A percentile compares a stretch with the other conserved stretches of the same genome.
Conservation (phyloP, 2,329 filamentous ascomycete genomes). For the Hypoxylon sp. region DNA sequence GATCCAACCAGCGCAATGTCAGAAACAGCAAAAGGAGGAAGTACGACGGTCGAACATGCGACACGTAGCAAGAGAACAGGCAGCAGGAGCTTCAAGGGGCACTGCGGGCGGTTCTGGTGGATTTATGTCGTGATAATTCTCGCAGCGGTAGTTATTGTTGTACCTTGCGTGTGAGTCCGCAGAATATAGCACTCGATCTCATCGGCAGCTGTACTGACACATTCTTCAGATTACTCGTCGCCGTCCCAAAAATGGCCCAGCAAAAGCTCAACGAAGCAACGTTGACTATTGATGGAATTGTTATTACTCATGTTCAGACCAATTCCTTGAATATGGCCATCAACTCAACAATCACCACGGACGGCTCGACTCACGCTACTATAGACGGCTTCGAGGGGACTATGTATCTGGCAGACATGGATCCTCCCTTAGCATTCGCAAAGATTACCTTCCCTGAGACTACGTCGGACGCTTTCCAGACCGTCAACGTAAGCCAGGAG, state of each 20-base stretch:
- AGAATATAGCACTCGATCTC: no score
- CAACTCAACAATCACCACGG: constrained; percentile 68
- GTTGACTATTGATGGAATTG: constrained; percentile 67
- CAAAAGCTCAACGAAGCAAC: constrained; percentile 67
- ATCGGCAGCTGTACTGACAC: background rate
- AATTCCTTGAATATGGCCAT: constrained; percentile 66
- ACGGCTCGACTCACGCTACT: constrained; percentile 66
- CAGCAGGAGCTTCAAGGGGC: constrained; percentile 57
- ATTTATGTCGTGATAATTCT: constrained; percentile 67
- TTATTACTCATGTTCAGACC: constrained; percentile 62
- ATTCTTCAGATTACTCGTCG: constrained; percentile 66
- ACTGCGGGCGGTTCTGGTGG: constrained; percentile 74
- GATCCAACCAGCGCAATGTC: constrained; percentile 21
- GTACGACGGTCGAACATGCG: constrained; percentile 22
- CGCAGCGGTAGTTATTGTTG: constrained; percentile 64
- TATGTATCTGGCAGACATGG: constrained; percentile 68
- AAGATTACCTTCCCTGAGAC: constrained; percentile 67
- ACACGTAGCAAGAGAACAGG: constrained; percentile 1
- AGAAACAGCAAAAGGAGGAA: constrained; percentile 10
- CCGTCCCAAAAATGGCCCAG: constrained; percentile 70
- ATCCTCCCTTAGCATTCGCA: constrained; percentile 65
- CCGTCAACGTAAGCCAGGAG: constrained; percentile 67
- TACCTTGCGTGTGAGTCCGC: constrained; percentile 72
- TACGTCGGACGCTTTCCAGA: constrained; percentile 63
- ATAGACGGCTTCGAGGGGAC: constrained; percentile 66